Percentiles rank a stretch among this genome's conserved stretches.
Conservation (phyloP, 2,329 filamentous ascomycete species). For the Hortaea werneckii region DNA sequence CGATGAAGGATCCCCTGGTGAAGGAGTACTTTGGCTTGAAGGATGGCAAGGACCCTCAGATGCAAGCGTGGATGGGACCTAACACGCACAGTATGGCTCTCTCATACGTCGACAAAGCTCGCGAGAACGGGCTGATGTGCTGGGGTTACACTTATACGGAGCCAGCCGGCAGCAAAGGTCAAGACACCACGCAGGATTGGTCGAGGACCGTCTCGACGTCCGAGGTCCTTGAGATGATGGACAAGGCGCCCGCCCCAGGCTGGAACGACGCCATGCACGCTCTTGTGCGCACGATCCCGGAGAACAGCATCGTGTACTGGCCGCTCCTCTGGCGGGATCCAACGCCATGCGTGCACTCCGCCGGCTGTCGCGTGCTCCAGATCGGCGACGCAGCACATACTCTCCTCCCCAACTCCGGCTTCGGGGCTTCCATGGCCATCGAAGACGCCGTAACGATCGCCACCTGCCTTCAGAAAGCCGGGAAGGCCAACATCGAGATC, state of each 20-base stretch:
- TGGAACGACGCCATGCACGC: constrained; percentile 36
- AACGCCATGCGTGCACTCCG: constrained; percentile 41
- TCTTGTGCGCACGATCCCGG: constrained; percentile 33
- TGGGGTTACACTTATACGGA: constrained; percentile 45
- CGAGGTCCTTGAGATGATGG: constrained; percentile 20
- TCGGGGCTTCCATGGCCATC: constrained; percentile 45
- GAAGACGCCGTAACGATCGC: constrained; percentile 43
- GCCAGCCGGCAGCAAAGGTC: constrained; percentile 4
- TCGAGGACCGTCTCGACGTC: constrained; percentile 29
- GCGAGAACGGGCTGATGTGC: constrained; percentile 29
- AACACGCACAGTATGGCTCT: constrained; percentile 16
- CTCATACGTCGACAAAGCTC: constrained; percentile 40
- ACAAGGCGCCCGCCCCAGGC: constrained; percentile 18
- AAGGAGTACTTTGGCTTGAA: constrained; percentile 10
- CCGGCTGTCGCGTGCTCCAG: constrained; percentile 39
- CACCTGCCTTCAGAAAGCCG: constrained; percentile 34
- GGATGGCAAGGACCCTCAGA: constrained; percentile 7
- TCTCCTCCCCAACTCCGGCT: constrained; percentile 44
- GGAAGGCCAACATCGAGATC: constrained; percentile 28
- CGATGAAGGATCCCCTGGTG: constrained; percentile 10
- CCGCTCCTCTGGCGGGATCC: constrained; percentile 47
- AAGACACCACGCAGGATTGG: constrained; percentile 32
- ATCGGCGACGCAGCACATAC: constrained; percentile 46
- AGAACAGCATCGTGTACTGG: constrained; percentile 37
- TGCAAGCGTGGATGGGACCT: constrained; percentile 14